Base-by-base conservation (phyloP, 306 rosid species). In the Quercus gilva region DNA sequence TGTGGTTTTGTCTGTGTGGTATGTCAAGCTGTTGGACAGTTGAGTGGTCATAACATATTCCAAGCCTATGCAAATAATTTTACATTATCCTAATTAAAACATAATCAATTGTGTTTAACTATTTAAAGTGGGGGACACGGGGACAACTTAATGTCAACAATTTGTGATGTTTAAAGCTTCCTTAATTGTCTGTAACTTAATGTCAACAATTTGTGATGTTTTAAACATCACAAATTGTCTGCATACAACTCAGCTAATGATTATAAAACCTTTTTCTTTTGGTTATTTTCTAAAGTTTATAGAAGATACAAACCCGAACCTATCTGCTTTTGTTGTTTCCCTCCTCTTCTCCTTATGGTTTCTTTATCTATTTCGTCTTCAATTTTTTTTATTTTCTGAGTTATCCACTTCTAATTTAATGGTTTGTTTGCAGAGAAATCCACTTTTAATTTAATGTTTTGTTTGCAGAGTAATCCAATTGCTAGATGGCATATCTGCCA, bases 401-500 rank as follows among this genome's bases (percentile, higher is more conserved):
- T 49, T 12, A 49, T 49, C 53, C 17, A 77, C 74, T 69, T 78
- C 13, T 64, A 55, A 6, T 25, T 49, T 49, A 13, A 49, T 49
- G 53, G 13, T 49, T 11, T 11, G 4, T 49, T 49, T 49, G 53
- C 53, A 49, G 53, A 49, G 53, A 12, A 49, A 49, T 49, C 15
- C 53, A 49, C 17, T 49, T 49, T 3, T 37, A 37, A 37, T 49
- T 49, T 49, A 2, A 12, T 12, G 20, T 61, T 49, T 23, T 81
- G 18, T 75, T 6, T 85, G 85, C 94, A 96, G 99, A 90, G 99
- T 83, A 93, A 93, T 85, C 98, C 99, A 41, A 79, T 90, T 74
- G 94, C 92, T 67, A 90, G 99, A 88, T 96, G 99, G 99, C 99
- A 96, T 87, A 88, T 93, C 80, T 91, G 99, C 92, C 92, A 90